Evolutionary conservation across 768 basidiomycete species (phyloP), one percentile per base, ranked within the genome.

Genomic region (Tricholomella constricta): DNA sequence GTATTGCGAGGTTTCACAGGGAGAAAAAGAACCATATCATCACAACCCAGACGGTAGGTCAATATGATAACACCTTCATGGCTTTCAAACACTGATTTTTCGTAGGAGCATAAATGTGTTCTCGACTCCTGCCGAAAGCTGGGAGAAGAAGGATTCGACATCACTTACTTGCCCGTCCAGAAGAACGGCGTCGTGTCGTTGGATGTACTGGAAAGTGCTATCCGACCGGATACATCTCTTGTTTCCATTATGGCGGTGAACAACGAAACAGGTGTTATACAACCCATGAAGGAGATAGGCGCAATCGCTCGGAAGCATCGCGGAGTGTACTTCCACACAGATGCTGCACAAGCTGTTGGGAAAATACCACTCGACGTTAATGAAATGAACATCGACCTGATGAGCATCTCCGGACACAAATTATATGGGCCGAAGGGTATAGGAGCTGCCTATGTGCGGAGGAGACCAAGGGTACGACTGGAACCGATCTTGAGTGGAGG

Each of bases 211-310:
- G 91, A 94, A 64, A 82, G 79, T 1, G 89, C 94, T 32, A 94
- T 99, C 52, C 86, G 93, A 27, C 94, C 94, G 8, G 93, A 94
- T 55, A 94, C 93, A 11, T 91, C 90, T 1, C 75, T 98, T n/a
- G 86, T 99, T 40, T 96, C 94, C 11, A 87, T 99, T 67, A 99
- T 99, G 97, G 83, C 91, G 15, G 97, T 99, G 54, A 99, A 99
- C 77, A 99, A 99, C 71, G 97, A 99, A 74, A 98, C 94, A 4
- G 97, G 97, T 20, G 95, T 98, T 58, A 97, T 99, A 50, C 97
- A 98, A 66, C 97, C 97, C 2, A 79, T 98, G 57, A 89, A 91
- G 66, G 94, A 98, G 68, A 99, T 99, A 51, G 96, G 96, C 26
- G 82, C 84, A 2, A 80, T 96, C 31, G 67, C 89, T 27, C 87